Conservation (phyloP, 345 rosid genomes). For the Euphorbia pulcherrima region DNA sequence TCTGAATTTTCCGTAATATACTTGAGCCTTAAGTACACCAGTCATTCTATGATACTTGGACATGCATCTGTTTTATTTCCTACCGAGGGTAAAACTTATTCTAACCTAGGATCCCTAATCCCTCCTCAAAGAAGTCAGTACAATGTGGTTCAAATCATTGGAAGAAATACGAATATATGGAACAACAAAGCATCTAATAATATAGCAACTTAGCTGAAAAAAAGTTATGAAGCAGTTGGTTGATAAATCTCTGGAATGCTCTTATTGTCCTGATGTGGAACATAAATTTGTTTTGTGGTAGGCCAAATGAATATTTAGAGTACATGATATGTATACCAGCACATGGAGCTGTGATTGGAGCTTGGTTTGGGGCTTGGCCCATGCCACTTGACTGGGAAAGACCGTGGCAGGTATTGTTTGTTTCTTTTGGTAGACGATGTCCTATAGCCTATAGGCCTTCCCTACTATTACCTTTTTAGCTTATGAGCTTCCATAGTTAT, state of each 20-base stretch:
- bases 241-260: neutral
- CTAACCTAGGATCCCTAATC: no score
- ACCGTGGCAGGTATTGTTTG: conserved; percentile 84
- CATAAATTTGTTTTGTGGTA: conserved; percentile 22
- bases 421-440: neutral
- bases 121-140: neutral
- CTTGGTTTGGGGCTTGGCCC: conserved; percentile 98
- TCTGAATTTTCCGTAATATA: neutral
- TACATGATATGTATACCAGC: conserved; percentile 72
- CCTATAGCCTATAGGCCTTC: neutral
- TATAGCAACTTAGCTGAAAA: neutral
- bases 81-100: neutral
- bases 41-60: neutral
- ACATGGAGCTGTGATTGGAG: conserved; percentile 76
- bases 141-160: neutral
- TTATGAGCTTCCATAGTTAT: neutral
- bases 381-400: conserved; percentile 99
- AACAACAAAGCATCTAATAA: neutral
- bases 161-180: neutral
- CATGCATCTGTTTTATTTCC: neutral
- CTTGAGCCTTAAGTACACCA: neutral
- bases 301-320: conserved; percentile 55
- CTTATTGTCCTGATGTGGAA: conserved; percentile 9
- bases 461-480: neutral
- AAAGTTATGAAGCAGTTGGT: neutral